Percentiles rank a stretch among this genome's conserved stretches.
phyloP scores from a whole-genome alignment of 306 rosid genomes.

The Lathyrus sativus region DNA sequence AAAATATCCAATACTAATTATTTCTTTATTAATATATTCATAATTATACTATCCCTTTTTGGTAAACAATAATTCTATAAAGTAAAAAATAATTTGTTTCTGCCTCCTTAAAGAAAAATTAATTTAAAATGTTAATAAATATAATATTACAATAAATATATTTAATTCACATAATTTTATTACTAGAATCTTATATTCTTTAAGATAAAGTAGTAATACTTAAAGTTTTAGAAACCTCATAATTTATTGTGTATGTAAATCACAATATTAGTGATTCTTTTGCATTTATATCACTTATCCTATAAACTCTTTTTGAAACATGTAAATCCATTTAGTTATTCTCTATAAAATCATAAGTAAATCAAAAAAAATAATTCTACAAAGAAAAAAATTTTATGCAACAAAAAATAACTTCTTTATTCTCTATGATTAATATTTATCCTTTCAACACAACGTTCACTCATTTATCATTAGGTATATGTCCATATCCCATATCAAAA shows the following conservation, averaged over 20 bases:
- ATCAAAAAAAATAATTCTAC: too few species aligned
- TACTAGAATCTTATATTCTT: background rate
- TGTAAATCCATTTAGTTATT: background rate
- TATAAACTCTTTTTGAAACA: background rate
- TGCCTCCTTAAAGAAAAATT: too few species aligned
- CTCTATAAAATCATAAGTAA: constrained; percentile 10
- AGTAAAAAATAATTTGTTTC: too few species aligned
- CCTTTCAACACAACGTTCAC: background rate
- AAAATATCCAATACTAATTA: too few species aligned
- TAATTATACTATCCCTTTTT: too few species aligned
- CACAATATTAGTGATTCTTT: constrained; percentile 1
- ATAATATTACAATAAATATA: background rate
- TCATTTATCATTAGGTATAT: constrained; percentile 26
- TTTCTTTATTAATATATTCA: too few species aligned
- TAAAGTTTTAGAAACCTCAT: background rate
- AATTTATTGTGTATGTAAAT: background rate
- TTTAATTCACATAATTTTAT: background rate
- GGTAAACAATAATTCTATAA: too few species aligned
- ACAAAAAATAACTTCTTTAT: background rate
- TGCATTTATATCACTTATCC: constrained; percentile 2
- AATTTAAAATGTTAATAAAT: background rate
- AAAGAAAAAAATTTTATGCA: background rate
- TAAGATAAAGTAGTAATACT: background rate
- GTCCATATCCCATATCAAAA: constrained; percentile 4
- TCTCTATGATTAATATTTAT: background rate